phyloP scores from a whole-genome alignment of 108 stramenopile genomes.

The Schizochytrium sp. region DNA sequence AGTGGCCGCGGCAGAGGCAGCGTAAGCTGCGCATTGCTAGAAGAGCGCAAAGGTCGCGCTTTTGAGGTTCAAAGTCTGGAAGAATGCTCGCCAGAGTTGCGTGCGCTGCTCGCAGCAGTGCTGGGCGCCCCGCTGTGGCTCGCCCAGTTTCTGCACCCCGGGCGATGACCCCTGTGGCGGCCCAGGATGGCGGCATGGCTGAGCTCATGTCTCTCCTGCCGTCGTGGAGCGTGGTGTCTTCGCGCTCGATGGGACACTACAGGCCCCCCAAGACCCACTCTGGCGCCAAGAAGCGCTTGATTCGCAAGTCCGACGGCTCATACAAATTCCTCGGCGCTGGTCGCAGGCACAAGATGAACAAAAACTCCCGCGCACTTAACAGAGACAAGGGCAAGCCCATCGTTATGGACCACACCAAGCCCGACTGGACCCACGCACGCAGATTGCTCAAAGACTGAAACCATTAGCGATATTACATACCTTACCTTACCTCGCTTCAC shows the following conservation, averaged over 20 bases:
- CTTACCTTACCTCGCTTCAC: background rate
- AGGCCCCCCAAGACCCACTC: background rate
- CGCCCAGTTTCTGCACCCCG: background rate
- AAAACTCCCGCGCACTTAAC: background rate
- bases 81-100: too few species aligned
- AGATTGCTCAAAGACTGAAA: background rate
- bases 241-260: background rate
- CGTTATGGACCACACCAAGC: background rate
- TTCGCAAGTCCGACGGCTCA: background rate
- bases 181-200: background rate
- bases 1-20: too few species aligned
- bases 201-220: background rate
- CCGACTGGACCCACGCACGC: background rate
- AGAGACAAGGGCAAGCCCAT: background rate
- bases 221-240: background rate
- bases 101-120: too few species aligned
- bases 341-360: conserved; percentile 58
- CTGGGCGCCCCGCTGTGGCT: background rate
- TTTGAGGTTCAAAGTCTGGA: too few species aligned
- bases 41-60: too few species aligned
- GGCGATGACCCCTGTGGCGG: background rate
- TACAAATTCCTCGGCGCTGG: background rate
- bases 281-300: conserved; percentile 15
- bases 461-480: background rate
- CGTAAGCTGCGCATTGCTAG: too few species aligned